Evolutionary conservation across 805 yeast species (phyloP), one percentile per base, ranked within the genome.

Genomic region (Yarrowia keelungensis): DNA sequence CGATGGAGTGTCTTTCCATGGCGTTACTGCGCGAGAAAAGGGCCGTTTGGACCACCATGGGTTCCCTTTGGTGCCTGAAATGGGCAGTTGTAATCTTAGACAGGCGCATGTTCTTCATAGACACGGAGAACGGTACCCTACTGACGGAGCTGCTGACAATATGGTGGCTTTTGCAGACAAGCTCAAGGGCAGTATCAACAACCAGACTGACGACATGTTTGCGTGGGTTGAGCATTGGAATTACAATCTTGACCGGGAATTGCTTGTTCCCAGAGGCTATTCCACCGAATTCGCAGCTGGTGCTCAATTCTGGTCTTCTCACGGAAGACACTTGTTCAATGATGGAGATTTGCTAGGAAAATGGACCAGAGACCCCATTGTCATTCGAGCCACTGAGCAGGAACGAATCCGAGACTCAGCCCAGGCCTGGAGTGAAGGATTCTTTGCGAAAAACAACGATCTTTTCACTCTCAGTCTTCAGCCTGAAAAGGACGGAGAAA

Each of bases 121-220:
- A 74, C 96, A 91, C 74, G 96, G 94, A 22, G 95, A 90, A 76
- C 81, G 97, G 71, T 89, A 81, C 74, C 92, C 91, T 3, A 83
- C 89, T 3, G 76, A 72, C 2, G 78, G 80, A n/a, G 79, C 81
- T 3, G 78, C 75, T 35, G 72, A 75, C 5, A 80, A 80, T 69
- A 78, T 87, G 73, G 75, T 75, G 50, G 71, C 72, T 22, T 76
- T 83, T 10, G 77, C 79, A 1, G 75, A 75, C 22, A 78, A 76
- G 70, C 72, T 79, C 45, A 59, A 59, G 65, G 32, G 9, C 16
- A 59, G 65, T 10, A 59, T 59, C 32, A 16, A 11, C 41, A 59
- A 59, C 51, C 41, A 35, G 41, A 58, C 70, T 49, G 69, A 69
- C 32, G 74, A 75, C 75, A 71, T 72, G 22, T 70, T 79, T 14